phyloP scores from a whole-genome alignment of 108 stramenopile genomes.

The Discostella stelligeroides region DNA sequence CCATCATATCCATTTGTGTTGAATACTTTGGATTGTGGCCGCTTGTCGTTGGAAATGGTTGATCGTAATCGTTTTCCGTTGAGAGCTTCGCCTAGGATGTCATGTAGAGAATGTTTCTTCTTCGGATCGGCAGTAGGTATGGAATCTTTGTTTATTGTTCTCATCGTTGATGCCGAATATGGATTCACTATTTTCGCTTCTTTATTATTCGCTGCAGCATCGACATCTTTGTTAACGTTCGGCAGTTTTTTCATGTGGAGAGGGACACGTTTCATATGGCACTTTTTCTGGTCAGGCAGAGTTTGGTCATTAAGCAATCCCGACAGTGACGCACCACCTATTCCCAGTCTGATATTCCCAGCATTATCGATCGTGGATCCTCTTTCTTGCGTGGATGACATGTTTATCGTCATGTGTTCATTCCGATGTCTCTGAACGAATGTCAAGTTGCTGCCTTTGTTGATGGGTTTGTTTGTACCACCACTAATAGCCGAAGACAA shows the following conservation, averaged over 20 bases:
- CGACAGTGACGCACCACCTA: too few species aligned
- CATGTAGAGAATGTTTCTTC: constrained; percentile 6
- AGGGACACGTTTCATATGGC: constrained; percentile 38
- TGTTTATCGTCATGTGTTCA: too few species aligned
- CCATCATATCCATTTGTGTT: constrained; percentile 61
- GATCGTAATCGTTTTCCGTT: constrained; percentile 8
- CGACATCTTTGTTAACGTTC: neutral
- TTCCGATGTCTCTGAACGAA: constrained; percentile 35
- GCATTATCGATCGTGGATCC: too few species aligned
- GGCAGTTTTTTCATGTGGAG: constrained; percentile 40
- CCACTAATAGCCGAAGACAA: neutral
- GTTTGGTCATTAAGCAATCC: too few species aligned
- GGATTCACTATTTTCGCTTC: constrained; percentile 8
- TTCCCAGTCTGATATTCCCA: too few species aligned
- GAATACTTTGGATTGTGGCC: constrained; percentile 31
- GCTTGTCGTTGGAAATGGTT: constrained; percentile 6
- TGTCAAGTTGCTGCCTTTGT: constrained; percentile 8
- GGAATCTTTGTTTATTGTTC: neutral
- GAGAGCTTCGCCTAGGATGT: constrained; percentile 36
- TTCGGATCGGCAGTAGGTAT: too few species aligned
- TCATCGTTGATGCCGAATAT: neutral
- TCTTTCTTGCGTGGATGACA: too few species aligned
- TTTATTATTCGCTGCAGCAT: neutral
- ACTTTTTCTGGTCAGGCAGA: too few species aligned
- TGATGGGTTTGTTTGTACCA: too few species aligned